These are phyloP conservation scores for Gossypioides kirkii DNA, from an alignment of 345 rosid species.

Conservation along the genomic window DNA sequence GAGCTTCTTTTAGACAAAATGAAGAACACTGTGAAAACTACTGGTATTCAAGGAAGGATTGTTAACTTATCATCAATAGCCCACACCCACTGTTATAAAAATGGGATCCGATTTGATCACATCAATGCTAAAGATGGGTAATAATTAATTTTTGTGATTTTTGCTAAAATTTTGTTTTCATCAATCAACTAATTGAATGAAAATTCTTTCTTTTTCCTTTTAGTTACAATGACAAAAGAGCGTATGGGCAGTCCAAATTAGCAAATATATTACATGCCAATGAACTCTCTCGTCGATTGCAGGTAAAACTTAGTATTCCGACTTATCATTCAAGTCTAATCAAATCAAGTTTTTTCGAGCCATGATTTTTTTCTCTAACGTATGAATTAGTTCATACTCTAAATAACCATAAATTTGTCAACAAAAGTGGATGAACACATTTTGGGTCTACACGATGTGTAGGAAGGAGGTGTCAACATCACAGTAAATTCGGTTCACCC, in stretches of 20 bases:
- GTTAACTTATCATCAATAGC: constrained; percentile 87
- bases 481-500: constrained; percentile 92
- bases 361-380: not conserved
- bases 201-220: not conserved
- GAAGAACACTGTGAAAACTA: constrained; percentile 52
- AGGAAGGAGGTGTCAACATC: constrained; percentile 77
- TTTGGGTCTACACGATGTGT: not conserved
- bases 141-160: not conserved
- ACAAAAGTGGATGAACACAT: not conserved
- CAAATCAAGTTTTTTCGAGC: not conserved
- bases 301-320: constrained; percentile 33
- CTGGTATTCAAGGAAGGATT: constrained; percentile 74
- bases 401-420: not conserved
- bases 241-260: constrained; percentile 90
- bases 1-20: constrained; percentile 76
- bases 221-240: constrained; percentile 82
- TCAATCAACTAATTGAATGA: not conserved
- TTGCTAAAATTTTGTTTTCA: not conserved
- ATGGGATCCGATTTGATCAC: constrained; percentile 55
- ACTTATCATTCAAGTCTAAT: not conserved
- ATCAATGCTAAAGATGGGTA: constrained; percentile 51
- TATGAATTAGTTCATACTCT: not conserved
- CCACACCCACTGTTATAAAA: constrained; percentile 53
- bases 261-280: constrained; percentile 85
- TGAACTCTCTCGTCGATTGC: constrained; percentile 78